A percentile compares a stretch with the other conserved stretches of the same genome.
Evolutionary conservation across 2,329 filamentous ascomycete species (phyloP).

Genomic region (Epichloe uncinata): DNA sequence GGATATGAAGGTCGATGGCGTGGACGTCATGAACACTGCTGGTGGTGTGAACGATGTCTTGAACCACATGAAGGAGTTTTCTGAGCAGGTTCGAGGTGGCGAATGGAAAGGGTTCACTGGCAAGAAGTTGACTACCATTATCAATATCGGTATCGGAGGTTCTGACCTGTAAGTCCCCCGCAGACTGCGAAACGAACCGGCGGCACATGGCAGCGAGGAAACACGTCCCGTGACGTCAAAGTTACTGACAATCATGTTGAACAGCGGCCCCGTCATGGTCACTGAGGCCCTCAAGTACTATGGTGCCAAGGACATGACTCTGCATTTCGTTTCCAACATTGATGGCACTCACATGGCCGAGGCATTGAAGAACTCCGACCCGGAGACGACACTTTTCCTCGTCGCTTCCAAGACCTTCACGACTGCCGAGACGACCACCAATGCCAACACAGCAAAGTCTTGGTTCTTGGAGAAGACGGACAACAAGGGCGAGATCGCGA

Average conservation of each 20-base stretch:
- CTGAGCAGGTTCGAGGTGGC: constrained; percentile 83
- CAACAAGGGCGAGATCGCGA: constrained; percentile 77
- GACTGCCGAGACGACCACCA: constrained; percentile 91
- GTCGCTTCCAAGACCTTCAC: constrained; percentile 99
- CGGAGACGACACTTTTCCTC: constrained; percentile 97
- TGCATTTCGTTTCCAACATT: constrained; percentile 99
- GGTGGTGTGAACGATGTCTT: constrained; percentile 84
- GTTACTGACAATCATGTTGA: not conserved
- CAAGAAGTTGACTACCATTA: constrained; percentile 90
- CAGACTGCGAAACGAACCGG: not conserved
- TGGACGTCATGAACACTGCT: constrained; percentile 82
- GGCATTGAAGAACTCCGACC: constrained; percentile 75
- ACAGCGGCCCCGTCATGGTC: constrained; percentile 93
- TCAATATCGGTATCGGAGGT: constrained; percentile 97
- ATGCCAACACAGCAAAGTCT: constrained; percentile 89
- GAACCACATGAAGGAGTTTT: constrained; percentile 97
- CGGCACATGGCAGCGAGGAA: not conserved
- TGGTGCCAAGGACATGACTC: constrained; percentile 68
- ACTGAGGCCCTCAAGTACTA: constrained; percentile 96
- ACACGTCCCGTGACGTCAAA: no score
- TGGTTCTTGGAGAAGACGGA: constrained; percentile 84
- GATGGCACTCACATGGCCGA: constrained; percentile 97
- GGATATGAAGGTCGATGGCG: constrained; percentile 72
- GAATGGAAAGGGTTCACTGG: constrained; percentile 96
- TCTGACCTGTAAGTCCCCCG: constrained; percentile 79